A percentile compares a stretch with the other conserved stretches of the same genome.
Evolutionary conservation across 2,329 filamentous ascomycete genomes (phyloP).

Genomic region (Parascedosporium putredinis): DNA sequence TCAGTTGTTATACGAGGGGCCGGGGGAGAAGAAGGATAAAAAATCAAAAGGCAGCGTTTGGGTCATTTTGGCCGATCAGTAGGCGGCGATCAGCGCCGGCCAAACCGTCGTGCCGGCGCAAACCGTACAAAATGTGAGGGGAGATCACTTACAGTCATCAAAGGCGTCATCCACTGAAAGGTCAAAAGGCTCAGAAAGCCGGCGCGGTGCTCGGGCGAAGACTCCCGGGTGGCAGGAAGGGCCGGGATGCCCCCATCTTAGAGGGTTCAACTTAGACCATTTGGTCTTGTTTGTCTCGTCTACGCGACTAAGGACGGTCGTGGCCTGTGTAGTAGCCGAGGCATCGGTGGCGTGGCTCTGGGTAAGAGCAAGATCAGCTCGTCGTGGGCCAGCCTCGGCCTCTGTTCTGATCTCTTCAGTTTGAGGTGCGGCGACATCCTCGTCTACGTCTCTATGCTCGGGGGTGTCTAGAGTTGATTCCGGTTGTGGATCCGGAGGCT

Average conservation of each 20-base stretch:
- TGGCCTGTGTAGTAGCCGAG: slow-evolving; percentile 36
- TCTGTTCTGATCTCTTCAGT: slow-evolving; percentile 5
- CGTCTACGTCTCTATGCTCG: slow-evolving; percentile 7
- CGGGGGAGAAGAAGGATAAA: neutral
- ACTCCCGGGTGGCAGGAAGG: slow-evolving; percentile 39
- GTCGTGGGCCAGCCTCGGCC: slow-evolving; percentile 7
- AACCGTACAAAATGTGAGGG: too few relatives aligned
- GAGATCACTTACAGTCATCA: slow-evolving; percentile 65
- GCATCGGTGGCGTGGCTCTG: slow-evolving; percentile 44
- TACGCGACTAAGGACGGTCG: slow-evolving; percentile 16
- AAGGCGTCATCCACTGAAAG: slow-evolving; percentile 81
- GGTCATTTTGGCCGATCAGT: too few relatives aligned
- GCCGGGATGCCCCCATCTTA: slow-evolving; percentile 50
- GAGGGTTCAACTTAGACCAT: slow-evolving; percentile 54
- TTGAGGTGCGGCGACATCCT: slow-evolving; percentile 4
- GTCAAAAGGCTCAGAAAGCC: slow-evolving; percentile 64
- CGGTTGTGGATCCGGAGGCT: slow-evolving; percentile 5
- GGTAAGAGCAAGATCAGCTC: slow-evolving; percentile 25
- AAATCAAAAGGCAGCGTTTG: too few relatives aligned
- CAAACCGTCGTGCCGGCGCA: too few relatives aligned
- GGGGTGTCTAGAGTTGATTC: slow-evolving; percentile 9
- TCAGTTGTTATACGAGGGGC: neutral
- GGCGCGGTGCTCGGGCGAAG: slow-evolving; percentile 62
- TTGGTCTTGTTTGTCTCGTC: slow-evolving; percentile 32
- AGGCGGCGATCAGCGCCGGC: too few relatives aligned